phyloP scores from a whole-genome alignment of 257 asterid species.

The Apocynum venetum region DNA sequence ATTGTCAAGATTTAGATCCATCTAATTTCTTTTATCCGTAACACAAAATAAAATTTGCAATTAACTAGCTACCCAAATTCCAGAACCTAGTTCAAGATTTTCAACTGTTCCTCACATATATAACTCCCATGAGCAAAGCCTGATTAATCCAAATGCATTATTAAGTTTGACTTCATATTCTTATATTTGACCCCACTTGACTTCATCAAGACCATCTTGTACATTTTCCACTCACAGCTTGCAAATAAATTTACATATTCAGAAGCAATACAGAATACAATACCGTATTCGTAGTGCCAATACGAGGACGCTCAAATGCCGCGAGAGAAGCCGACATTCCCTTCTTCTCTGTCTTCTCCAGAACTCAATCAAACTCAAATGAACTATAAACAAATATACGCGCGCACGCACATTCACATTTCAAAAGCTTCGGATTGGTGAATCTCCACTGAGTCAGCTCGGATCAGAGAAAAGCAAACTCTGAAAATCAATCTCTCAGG shows the following conservation, averaged over 20 bases:
- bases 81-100: background rate
- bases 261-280: background rate
- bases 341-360: background rate
- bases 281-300: conserved; percentile 86
- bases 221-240: background rate
- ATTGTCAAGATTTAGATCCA: background rate
- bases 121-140: background rate
- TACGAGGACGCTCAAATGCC: conserved; percentile 86
- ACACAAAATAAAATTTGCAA: no score
- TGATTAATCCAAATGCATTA: background rate
- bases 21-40: background rate
- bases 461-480: conserved; percentile 10
- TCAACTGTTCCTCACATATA: background rate
- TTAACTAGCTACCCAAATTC: background rate
- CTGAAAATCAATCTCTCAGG: background rate
- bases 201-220: conserved; percentile 1
- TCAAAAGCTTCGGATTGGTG: background rate
- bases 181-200: conserved; percentile 3
- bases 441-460: background rate
- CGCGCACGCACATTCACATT: conserved; percentile 5
- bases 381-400: background rate
- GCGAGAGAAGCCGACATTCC: conserved; percentile 80
- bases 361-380: background rate
- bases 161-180: background rate
- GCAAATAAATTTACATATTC: background rate